A percentile compares a stretch with the other conserved stretches of the same genome.
Conservation (phyloP, 768 basidiomycete genomes). For the Cubamyces lactineus region DNA sequence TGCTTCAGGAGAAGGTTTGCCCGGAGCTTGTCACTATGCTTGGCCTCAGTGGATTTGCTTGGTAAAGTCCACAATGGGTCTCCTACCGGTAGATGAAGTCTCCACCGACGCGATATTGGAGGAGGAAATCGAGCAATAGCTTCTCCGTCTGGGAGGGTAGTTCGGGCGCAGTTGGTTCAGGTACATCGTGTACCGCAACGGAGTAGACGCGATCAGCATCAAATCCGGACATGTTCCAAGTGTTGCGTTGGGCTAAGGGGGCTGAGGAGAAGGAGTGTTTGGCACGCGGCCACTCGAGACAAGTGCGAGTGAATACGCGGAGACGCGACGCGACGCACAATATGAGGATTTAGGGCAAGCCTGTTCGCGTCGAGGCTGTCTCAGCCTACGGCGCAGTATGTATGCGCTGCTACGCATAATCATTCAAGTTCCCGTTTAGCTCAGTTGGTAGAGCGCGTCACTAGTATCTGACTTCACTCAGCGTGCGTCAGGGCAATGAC, state of each 20-base stretch:
- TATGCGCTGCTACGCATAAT: no score
- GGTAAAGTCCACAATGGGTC: not conserved
- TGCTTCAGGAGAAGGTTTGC: slow-evolving; percentile 90
- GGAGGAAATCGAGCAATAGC: slow-evolving; percentile 81
- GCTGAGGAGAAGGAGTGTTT: no score
- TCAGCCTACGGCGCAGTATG: no score
- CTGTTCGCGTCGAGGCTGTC: slow-evolving; percentile 21
- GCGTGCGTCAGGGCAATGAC: slow-evolving; percentile 53
- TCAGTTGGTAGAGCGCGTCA: slow-evolving; percentile 64
- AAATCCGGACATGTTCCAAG: slow-evolving; percentile 77
- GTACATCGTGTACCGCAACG: slow-evolving; percentile 69
- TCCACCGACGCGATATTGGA: slow-evolving; percentile 85
- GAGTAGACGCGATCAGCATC: slow-evolving; percentile 82
- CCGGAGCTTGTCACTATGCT: slow-evolving; percentile 81
- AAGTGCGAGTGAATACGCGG: not conserved
- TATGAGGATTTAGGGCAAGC: slow-evolving; percentile 30
- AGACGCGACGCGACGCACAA: slow-evolving; percentile 24
- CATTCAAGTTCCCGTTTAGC: slow-evolving; percentile 30
- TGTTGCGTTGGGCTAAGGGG: not conserved
- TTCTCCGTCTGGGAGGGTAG: slow-evolving; percentile 82
- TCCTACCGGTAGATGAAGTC: slow-evolving; percentile 89
- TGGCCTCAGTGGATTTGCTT: no score
- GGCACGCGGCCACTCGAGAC: not conserved
- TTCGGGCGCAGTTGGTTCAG: slow-evolving; percentile 57
- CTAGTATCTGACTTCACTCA: slow-evolving; percentile 45